phyloP scores from a whole-genome alignment of 2,329 filamentous ascomycete genomes.

The Pseudocercospora eumusae region DNA sequence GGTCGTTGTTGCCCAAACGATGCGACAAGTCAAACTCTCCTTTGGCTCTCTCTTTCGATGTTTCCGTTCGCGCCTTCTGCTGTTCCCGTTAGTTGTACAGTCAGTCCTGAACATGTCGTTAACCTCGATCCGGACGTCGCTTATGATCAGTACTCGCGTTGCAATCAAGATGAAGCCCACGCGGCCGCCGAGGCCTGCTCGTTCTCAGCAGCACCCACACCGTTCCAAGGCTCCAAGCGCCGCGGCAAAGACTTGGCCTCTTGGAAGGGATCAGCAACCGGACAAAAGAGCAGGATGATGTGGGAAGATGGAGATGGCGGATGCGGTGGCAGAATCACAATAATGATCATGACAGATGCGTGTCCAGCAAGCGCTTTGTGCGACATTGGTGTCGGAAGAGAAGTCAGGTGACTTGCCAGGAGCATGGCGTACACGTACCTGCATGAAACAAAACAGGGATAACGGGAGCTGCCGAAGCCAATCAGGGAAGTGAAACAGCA shows the following conservation, averaged over 20 bases:
- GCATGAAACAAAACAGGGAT: background rate
- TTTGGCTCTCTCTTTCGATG: background rate
- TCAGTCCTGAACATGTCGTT: background rate
- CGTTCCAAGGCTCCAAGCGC: background rate
- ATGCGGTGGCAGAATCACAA: no score
- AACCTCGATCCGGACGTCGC: background rate
- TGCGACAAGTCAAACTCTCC: background rate
- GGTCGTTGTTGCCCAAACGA: background rate
- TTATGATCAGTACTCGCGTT: background rate
- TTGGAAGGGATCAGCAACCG: background rate
- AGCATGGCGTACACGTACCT: background rate
- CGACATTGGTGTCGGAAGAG: background rate
- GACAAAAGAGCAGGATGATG: background rate
- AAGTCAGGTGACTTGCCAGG: background rate
- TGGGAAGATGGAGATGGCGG: background rate
- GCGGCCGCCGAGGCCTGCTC: slow-evolving; percentile 1
- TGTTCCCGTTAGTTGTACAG: background rate
- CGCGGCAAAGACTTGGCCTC: background rate
- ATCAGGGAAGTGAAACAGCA: slow-evolving; percentile 7
- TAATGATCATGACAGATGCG: background rate
- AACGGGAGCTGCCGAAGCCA: background rate
- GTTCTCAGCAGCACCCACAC: background rate
- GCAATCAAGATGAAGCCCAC: slow-evolving; percentile 7
- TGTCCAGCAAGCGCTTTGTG: slow-evolving; percentile 4
- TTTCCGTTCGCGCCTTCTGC: background rate